A percentile compares a stretch with the other conserved stretches of the same genome.
Evolutionary conservation across 257 asterid genomes (phyloP).

Genomic region (Solanum raphanifolium): DNA sequence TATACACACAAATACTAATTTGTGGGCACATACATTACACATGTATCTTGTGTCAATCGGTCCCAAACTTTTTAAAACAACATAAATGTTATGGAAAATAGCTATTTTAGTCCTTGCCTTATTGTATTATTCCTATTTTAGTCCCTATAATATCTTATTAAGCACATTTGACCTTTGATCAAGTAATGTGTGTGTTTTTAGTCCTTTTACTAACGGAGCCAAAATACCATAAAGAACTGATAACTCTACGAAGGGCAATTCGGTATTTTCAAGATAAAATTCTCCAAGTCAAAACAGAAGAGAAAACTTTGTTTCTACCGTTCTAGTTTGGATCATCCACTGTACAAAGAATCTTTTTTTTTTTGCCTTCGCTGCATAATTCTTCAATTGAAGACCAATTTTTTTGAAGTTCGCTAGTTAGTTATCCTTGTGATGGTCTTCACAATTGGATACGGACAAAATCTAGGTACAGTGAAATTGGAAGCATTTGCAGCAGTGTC

Average conservation of each 20-base stretch:
- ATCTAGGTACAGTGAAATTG: not conserved
- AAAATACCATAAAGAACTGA: not conserved
- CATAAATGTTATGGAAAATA: not conserved
- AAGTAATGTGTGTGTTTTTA: too few relatives aligned
- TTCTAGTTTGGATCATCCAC: not conserved
- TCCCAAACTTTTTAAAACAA: not conserved
- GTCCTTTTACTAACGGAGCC: not conserved
- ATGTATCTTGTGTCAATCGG: not conserved
- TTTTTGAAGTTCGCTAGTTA: not conserved
- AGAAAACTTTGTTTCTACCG: not conserved
- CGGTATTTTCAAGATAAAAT: not conserved
- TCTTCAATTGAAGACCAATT: not conserved
- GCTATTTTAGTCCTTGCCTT: not conserved
- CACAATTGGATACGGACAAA: not conserved
- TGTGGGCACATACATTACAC: not conserved
- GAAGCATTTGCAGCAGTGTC: not conserved
- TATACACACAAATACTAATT: not conserved
- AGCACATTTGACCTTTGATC: not conserved
- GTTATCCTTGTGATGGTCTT: not conserved
- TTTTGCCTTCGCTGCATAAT: not conserved
- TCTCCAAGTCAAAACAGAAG: not conserved
- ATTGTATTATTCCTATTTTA: not conserved
- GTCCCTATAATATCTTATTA: not conserved
- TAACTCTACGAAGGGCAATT: not conserved
- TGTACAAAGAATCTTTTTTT: too few relatives aligned